Base-by-base conservation (phyloP, 2,329 filamentous ascomycete genomes). In the Escovopsis sp. region DNA sequence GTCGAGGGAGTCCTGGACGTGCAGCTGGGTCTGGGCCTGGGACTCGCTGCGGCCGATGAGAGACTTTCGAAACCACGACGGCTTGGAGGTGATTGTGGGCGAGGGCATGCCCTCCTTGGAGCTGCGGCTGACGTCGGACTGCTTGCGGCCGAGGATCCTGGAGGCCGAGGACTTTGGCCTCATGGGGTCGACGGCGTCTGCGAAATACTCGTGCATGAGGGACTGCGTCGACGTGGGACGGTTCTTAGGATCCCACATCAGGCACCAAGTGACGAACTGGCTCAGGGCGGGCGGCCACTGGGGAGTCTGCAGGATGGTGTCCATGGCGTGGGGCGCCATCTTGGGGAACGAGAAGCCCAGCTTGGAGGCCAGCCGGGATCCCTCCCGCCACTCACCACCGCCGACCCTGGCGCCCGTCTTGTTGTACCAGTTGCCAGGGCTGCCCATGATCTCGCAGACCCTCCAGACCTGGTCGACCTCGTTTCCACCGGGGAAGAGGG, bases 381-480 rank as follows among this genome's bases (percentile, higher is more conserved):
- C 91, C 45, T 98, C 91, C 55, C 87, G 86, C 91, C 91, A 98
- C 53, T 98, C 91, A 55, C 91, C 91, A 56, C 91, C 91, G 43
- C 91, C 91, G 26, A 98, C 85, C 50, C 81, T 83, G 26, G 72
- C 70, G 23, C 88, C 88, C 5, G 84, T 72, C 64, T 95, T 95
- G 69, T 85, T 94, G 60, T 94, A 91, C 91, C 91, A 98, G 65
- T 89, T 89, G 37, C 91, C 91, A 3, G 91, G 91, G 65, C 89
- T 96, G 40, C 91, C 91, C 91, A 98, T 98, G 45, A 98, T 94
- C 61, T 98, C 91, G 59, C 91, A 98, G 0, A 98, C 85, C 52
- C 91, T 81, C 91, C 91, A 98, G 2, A 98, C 91, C 62, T 98
- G 91, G 54, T 98, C 91, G 1, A 98, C 91, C 66, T 98, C 91